These are phyloP conservation scores for Sphaerobolus stellatus DNA, from an alignment of 1,284 basidiomycete genomes.

Conservation along the genomic window DNA sequence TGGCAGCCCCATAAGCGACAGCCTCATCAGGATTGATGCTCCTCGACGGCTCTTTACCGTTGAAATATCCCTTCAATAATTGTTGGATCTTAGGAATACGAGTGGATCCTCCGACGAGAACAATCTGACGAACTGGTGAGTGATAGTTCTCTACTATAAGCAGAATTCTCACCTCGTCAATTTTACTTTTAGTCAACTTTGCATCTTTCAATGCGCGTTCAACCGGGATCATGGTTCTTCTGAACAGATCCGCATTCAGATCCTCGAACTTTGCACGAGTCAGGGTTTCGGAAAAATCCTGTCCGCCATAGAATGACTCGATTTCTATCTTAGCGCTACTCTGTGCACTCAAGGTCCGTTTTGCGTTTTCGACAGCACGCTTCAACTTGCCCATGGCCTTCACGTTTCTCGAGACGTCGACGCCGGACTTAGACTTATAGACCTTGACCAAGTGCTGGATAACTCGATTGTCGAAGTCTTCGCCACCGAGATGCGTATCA, in stretches of 20 bases:
- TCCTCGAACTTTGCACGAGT: constrained; percentile 99
- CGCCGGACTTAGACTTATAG: constrained; percentile 95
- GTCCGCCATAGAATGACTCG: constrained; percentile 89
- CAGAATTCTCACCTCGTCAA: constrained; percentile 72
- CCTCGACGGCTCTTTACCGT: constrained; percentile 88
- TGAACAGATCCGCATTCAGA: constrained; percentile 97
- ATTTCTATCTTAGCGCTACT: constrained; percentile 74
- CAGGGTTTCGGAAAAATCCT: constrained; percentile 95
- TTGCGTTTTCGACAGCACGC: constrained; percentile 98
- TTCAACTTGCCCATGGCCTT: constrained; percentile 96
- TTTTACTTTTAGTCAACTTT: constrained; percentile 94
- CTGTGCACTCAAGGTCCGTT: constrained; percentile 89
- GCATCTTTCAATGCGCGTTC: constrained; percentile 99
- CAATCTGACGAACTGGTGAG: constrained; percentile 45
- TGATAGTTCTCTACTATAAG: background rate
- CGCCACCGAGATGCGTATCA: constrained; percentile 98
- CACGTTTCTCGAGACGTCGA: constrained; percentile 84
- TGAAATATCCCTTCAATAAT: constrained; percentile 92
- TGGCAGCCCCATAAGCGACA: constrained; percentile 95
- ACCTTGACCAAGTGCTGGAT: constrained; percentile 90
- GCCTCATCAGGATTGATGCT: constrained; percentile 96
- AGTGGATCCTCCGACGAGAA: constrained; percentile 96
- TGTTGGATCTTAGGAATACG: constrained; percentile 99
- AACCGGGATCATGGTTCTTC: constrained; percentile 99
- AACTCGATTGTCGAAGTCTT: constrained; percentile 98